phyloP scores from a whole-genome alignment of 2,329 filamentous ascomycete genomes.

The Colletotrichum phormii region DNA sequence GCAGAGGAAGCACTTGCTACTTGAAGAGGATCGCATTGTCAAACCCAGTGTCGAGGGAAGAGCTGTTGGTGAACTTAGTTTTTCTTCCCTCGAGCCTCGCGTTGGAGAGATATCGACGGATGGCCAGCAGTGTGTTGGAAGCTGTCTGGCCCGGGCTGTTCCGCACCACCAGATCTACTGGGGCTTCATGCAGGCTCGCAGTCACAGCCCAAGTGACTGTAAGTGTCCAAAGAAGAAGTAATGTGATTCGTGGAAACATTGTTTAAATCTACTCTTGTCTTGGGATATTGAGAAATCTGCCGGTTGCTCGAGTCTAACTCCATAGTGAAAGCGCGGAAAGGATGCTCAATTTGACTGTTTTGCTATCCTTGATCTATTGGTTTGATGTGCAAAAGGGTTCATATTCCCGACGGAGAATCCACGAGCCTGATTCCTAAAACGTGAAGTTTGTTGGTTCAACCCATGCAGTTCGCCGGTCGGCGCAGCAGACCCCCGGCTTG shows the following conservation, averaged over 20 bases:
- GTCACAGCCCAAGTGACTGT: background rate
- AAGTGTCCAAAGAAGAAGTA: background rate
- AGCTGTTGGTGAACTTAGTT: slow-evolving; percentile 41
- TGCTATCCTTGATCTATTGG: background rate
- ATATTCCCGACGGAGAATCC: background rate
- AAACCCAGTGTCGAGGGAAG: slow-evolving; percentile 53
- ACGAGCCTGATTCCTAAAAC: background rate
- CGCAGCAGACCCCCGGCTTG: background rate
- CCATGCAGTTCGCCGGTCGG: background rate
- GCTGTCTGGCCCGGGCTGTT: slow-evolving; percentile 11
- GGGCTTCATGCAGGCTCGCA: background rate
- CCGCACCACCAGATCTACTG: slow-evolving; percentile 17
- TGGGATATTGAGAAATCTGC: background rate
- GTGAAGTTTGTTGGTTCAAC: background rate
- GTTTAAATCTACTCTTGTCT: no score
- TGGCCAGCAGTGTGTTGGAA: slow-evolving; percentile 12
- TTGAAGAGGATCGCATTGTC: slow-evolving; percentile 51
- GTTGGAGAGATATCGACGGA: slow-evolving; percentile 17
- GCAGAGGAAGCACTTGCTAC: slow-evolving; percentile 39
- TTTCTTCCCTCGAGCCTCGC: slow-evolving; percentile 11
- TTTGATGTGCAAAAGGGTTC: background rate
- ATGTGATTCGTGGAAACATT: background rate
- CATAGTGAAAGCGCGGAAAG: background rate
- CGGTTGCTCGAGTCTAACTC: background rate
- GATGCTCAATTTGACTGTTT: background rate